Base-by-base conservation (phyloP, 495 filamentous ascomycete genomes). In the Annulohypoxylon nitens region DNA sequence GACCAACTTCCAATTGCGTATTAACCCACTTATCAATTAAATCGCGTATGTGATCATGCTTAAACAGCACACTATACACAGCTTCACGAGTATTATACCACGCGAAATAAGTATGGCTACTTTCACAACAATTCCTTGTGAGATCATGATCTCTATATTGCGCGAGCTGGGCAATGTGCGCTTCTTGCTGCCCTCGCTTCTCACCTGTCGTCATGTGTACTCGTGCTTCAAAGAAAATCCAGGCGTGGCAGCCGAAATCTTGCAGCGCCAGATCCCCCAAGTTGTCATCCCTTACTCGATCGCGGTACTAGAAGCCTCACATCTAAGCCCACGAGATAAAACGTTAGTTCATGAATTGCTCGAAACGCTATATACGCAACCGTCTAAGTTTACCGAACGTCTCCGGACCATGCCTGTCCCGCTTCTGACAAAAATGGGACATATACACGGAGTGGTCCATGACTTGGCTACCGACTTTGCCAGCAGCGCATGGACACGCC, bases 301-400 rank as follows among this genome's bases (percentile, higher is more conserved):
- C 45, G 65, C 47, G 20, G 33, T 61, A 45, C 23, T 68, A 45
- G 57, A 68, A 68, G 65, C 65, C 57, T 61, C 65, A 20, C 57
- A 7, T 61, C 45, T 61, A 20, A 55, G 25, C 18, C 65, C 57
- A 53, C 64, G 64, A 61, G 33, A 61, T 61, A 33, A 61, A 54
- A 34, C 33, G 33, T 11, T 7, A 39, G 57, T 68, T 43, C 33
- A 61, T 39, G 57, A 61, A 20, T 47, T 68, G 45, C 57, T 68
- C 47, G 65, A 61, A 45, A 61, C 57, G 55, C 23, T 68, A 61
- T 61, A 54, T 68, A 61, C 45, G 47, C 45, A 68, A 68, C 57
- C 65, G 34, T 68, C 57, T 57, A 68, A 68, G 57, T 61, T 68
- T 43, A 61, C 65, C 65, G 65, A 61, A 53, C 57, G 57, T 61